Conservation (phyloP, 1,284 basidiomycete genomes). For the Sporisorium scitamineum region DNA sequence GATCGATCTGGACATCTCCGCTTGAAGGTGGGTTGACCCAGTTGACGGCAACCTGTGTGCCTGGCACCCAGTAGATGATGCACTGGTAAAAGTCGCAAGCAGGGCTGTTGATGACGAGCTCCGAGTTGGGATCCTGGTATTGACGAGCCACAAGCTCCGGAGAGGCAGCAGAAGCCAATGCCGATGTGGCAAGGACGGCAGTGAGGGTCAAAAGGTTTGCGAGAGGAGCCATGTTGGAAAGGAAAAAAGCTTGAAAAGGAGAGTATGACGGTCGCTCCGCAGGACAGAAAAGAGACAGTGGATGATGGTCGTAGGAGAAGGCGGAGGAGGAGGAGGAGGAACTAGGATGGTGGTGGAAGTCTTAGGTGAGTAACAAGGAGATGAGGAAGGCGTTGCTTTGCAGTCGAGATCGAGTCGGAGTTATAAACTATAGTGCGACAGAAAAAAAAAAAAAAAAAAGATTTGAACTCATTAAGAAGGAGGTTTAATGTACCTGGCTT, state of each 20-base stretch:
- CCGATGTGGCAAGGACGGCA: constrained; percentile 22
- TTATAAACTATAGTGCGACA: no score
- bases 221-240: constrained; percentile 31
- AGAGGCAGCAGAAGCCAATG: constrained; percentile 11
- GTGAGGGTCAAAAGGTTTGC: constrained; percentile 20
- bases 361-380: neutral
- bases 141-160: constrained; percentile 32
- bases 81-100: constrained; percentile 58
- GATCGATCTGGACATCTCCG: constrained; percentile 48
- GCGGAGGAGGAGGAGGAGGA: neutral
- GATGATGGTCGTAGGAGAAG: constrained; percentile 8
- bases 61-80: constrained; percentile 48
- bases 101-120: constrained; percentile 52
- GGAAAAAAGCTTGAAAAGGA: neutral
- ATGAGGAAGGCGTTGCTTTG: neutral
- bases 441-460: no score
- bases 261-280: neutral
- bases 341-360: neutral
- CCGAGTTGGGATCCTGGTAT: constrained; percentile 51
- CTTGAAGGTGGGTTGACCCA: constrained; percentile 56
- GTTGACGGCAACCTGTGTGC: constrained; percentile 49
- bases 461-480: no score
- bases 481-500: no score
- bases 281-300: neutral
- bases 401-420: constrained; percentile 4